A percentile compares a stretch with the other conserved stretches of the same genome.
Conservation (phyloP, 441 rosid species). For the Cnidoscolus chayamansa region DNA sequence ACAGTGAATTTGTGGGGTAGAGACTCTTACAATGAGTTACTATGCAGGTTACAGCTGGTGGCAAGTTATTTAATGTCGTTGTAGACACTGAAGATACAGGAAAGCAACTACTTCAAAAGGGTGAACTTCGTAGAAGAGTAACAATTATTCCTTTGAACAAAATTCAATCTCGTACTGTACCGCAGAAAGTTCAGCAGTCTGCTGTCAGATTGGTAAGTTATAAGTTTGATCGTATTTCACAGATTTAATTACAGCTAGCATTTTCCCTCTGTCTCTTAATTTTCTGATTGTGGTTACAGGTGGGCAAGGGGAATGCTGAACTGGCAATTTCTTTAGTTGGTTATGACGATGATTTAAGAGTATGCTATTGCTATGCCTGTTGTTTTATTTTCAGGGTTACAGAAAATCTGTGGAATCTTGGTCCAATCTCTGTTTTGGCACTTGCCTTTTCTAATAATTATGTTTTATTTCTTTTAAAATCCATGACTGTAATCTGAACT, state of each 20-base stretch:
- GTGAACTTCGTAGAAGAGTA: conserved; percentile 85
- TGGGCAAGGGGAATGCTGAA: conserved; percentile 89
- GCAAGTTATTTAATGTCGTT: conserved; percentile 84
- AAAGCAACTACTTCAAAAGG: conserved; percentile 89
- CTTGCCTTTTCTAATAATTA: background rate
- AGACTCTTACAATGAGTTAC: conserved; percentile 19
- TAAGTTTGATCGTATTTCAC: conserved; percentile 18
- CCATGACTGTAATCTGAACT: background rate
- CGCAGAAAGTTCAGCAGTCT: conserved; percentile 65
- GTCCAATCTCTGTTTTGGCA: background rate
- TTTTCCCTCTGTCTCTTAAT: conserved; percentile 1
- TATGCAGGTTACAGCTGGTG: conserved; percentile 92
- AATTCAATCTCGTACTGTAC: conserved; percentile 61
- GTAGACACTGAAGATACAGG: conserved; percentile 93
- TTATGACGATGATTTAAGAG: conserved; percentile 74
- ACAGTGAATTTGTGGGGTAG: conserved; percentile 1
- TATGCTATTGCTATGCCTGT: conserved; percentile 22
- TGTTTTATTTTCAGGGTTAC: background rate
- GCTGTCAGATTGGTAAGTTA: conserved; percentile 71
- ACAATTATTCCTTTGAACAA: conserved; percentile 94
- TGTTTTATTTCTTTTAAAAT: too few species aligned
- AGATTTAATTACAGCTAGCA: conserved; percentile 3
- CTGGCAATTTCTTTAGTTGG: conserved; percentile 92
- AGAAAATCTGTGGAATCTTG: background rate
- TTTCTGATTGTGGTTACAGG: conserved; percentile 42